These are phyloP conservation scores for Trichoderma parareesei DNA, from an alignment of 495 filamentous ascomycete species.

Conservation along the genomic window DNA sequence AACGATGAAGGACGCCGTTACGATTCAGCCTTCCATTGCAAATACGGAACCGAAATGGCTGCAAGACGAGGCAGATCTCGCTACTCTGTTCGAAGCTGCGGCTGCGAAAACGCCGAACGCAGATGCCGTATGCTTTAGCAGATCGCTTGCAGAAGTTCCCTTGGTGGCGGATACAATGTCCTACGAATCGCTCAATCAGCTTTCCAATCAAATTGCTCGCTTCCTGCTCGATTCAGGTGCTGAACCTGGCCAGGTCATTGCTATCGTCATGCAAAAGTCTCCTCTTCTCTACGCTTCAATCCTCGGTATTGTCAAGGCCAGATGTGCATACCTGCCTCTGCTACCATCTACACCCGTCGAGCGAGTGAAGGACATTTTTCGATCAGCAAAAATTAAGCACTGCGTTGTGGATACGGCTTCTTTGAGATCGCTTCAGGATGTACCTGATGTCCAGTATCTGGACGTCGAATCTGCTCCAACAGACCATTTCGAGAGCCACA, in stretches of 20 bases:
- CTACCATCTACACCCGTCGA: slow-evolving; percentile 53
- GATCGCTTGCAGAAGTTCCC: slow-evolving; percentile 27
- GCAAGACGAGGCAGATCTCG: slow-evolving; percentile 26
- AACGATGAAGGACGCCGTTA: not conserved
- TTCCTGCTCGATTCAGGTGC: slow-evolving; percentile 41
- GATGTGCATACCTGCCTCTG: slow-evolving; percentile 67
- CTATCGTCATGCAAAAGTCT: slow-evolving; percentile 64
- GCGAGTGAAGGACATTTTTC: slow-evolving; percentile 46
- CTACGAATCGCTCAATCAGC: slow-evolving; percentile 53
- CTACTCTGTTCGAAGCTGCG: slow-evolving; percentile 44
- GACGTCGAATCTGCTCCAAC: slow-evolving; percentile 27
- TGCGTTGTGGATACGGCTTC: slow-evolving; percentile 35
- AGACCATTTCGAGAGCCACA: slow-evolving; percentile 18
- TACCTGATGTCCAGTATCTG: slow-evolving; percentile 24
- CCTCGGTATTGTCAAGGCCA: slow-evolving; percentile 61
- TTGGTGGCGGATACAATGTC: slow-evolving; percentile 37
- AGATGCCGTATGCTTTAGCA: slow-evolving; percentile 53
- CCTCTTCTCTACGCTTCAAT: slow-evolving; percentile 59
- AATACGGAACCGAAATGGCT: slow-evolving; percentile 26
- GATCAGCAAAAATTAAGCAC: slow-evolving; percentile 38
- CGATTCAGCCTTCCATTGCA: slow-evolving; percentile 44
- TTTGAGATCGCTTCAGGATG: slow-evolving; percentile 14
- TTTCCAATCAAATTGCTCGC: slow-evolving; percentile 57
- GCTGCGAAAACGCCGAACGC: slow-evolving; percentile 39
- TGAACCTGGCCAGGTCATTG: slow-evolving; percentile 45